Evolutionary conservation across 2,329 filamentous ascomycete genomes (phyloP), one percentile per base, ranked within the genome.

Genomic region (Botrytis hyacinthi): DNA sequence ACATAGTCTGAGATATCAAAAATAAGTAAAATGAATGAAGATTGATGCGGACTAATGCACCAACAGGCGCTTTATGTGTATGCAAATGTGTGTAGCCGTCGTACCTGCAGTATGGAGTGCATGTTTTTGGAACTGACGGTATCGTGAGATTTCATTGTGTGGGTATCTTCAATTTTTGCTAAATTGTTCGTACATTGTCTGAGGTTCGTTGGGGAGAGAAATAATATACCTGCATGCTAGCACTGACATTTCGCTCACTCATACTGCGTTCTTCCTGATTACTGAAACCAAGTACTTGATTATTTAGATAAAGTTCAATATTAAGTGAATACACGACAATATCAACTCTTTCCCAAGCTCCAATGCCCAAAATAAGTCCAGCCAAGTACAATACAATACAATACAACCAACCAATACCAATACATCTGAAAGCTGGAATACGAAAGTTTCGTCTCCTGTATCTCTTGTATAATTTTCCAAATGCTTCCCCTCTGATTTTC

Each of bases 81-180:
- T 35, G 14, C 32, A 57, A 32, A 32, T 54, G 59, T 65, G 59
- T 59, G 42, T 71, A 67, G 26, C 70, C 60, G 70, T 66, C 37
- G 60, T 71, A 57, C 60, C 70, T 59, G 70, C 60, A 71, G 29
- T 35, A 54, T 66, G 44, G 26, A 40, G 60, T 51, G 70, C 59
- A 71, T 61, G 46, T 6, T 12, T 48, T n/a, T 32, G 65, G 35
- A 5, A 22, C 22, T 29, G 26, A 54, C 20, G 26, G 26, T 5
- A 54, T 57, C 16, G 26, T 71, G 32, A 29, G 26, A 65, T 65
- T 32, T 5, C 4, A 4, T 29, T 20, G 4, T 9, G 35, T 3
- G n/a, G 46, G 10, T 16, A 32, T 18, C 20, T 22, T 59, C 22
- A 18, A 20, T n/a, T 54, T 54, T 54, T 54, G n/a, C 51, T 18